phyloP scores from a whole-genome alignment of 257 asterid species.

The Solanum arcanum region DNA sequence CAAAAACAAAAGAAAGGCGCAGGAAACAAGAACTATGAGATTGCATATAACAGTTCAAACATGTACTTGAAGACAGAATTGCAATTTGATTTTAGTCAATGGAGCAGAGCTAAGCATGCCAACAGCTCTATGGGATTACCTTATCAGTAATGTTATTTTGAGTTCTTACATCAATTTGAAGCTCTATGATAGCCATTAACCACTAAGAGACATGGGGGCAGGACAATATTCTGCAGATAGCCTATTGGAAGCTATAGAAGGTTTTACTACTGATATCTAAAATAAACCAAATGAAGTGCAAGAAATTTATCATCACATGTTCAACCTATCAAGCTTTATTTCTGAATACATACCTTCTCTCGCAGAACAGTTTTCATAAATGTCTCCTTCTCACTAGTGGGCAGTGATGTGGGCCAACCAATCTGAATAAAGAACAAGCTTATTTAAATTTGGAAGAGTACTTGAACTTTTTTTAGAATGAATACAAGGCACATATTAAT shows the following conservation, averaged over 20 bases:
- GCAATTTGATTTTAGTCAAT: background rate
- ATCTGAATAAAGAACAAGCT: constrained; percentile 33
- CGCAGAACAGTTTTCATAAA: constrained; percentile 67
- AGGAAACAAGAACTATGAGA: background rate
- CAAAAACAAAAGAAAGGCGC: background rate
- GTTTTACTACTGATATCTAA: background rate
- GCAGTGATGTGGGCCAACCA: constrained; percentile 97
- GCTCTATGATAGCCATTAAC: background rate
- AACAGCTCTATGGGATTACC: background rate
- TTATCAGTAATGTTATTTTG: background rate
- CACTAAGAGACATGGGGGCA: background rate
- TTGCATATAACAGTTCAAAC: background rate
- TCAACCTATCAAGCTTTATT: background rate
- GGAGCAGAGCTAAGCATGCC: background rate
- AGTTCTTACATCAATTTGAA: background rate
- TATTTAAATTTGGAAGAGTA: background rate
- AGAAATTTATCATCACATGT: background rate
- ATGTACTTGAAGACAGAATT: background rate
- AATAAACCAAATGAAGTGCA: background rate
- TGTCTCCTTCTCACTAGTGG: constrained; percentile 73
- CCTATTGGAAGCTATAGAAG: background rate
- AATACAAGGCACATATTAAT: background rate
- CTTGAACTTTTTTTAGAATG: background rate
- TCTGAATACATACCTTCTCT: constrained; percentile 49
- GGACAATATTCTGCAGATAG: background rate